Base-by-base conservation (phyloP, 2,329 filamentous ascomycete genomes). In the Xylariaceae sp. region DNA sequence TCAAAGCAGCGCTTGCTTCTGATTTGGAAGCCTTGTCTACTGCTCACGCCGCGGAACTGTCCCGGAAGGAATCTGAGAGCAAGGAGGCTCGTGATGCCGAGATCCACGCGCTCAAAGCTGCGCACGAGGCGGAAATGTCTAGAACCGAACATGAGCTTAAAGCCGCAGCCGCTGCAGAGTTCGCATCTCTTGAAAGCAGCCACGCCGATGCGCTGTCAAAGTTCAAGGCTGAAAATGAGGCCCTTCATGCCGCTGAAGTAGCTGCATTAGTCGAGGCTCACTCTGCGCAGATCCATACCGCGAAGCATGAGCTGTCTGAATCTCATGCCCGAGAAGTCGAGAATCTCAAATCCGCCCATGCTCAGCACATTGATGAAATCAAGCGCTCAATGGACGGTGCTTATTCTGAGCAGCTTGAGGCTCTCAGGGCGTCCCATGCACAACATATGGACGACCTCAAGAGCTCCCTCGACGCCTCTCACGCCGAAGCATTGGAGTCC, bases 141-240 rank as follows among this genome's bases (percentile, higher is more conserved):
- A 34, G 23, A 51, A 57, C 30, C 13, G 60, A 63, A 50, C 54
- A 57, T 4, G 52, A 62, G 13, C 51, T 63, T 8, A 58, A 62
- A 18, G 54, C 57, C 2, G 37, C 58, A 4, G 59, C 60, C 17
- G 49, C 55, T 11, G 47, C 52, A 2, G 64, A 68, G 7, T 15
- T 71, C 7, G 66, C 67, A 53, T 56, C 50, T 0, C 64, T 71
- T 1, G 64, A 67, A 55, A 17, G 62, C 3, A 66, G 53, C 5
- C 70, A 73, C 51, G 59, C 56, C 8, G 62, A 71, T 13, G 65
- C 70, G 49, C 34, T 73, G 53, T 59, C 59, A 2, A 61, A 55
- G 30, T 60, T 64, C 17, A 67, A 63, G 59, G 51, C 56, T n/a
- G 65, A 67, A 4, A 67, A 55, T 34, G 64, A 69, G 13, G 58